phyloP scores from a whole-genome alignment of 148 eudicot genomes.

The Agrostemma githago region DNA sequence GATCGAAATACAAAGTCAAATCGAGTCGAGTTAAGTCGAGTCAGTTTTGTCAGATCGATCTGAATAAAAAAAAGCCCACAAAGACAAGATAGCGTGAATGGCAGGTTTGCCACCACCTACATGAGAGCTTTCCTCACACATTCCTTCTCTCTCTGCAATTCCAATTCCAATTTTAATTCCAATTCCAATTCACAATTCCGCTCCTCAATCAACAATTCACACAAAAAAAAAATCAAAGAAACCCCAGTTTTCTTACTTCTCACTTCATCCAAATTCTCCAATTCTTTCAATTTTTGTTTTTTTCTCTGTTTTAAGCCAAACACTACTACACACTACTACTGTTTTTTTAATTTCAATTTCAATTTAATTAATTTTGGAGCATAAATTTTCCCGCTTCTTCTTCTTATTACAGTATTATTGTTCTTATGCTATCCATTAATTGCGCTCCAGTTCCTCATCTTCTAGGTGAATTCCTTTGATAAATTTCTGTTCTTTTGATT shows the following conservation, averaged over 20 bases:
- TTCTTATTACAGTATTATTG: not conserved
- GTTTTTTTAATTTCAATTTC: not conserved
- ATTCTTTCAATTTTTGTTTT: not conserved
- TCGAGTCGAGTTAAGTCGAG: no score
- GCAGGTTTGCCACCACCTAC: not conserved
- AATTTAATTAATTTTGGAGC: no score
- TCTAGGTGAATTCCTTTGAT: not conserved
- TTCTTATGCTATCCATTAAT: not conserved
- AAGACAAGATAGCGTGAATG: slow-evolving; percentile 7
- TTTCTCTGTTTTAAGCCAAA: not conserved
- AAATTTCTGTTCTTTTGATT: not conserved
- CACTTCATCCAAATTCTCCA: not conserved
- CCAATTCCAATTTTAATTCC: not conserved
- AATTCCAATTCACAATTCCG: not conserved
- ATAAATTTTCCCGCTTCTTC: slow-evolving; percentile 3
- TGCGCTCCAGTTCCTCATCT: not conserved
- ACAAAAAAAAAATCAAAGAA: not conserved
- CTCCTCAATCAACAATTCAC: not conserved
- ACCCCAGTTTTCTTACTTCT: not conserved
- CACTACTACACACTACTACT: not conserved
- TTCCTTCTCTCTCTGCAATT: not conserved
- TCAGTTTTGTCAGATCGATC: no score
- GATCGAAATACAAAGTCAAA: no score
- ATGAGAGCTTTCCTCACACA: not conserved
- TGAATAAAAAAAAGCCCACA: not conserved